Conservation (phyloP, 768 basidiomycete genomes). For the Rhizopogon salebrosus region DNA sequence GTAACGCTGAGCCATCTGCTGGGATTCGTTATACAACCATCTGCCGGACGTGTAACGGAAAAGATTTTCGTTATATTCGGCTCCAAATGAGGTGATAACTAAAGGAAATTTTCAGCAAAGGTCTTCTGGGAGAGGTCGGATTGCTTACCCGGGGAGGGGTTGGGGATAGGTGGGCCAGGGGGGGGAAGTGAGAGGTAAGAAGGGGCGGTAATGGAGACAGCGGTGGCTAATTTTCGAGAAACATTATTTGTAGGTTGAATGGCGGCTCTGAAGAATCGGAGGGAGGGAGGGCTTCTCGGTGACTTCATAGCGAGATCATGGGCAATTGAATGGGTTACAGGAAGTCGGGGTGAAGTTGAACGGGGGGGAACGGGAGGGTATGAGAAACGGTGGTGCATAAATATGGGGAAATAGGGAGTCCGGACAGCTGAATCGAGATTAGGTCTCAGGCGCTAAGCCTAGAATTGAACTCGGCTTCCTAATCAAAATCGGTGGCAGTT, state of each 20-base stretch:
- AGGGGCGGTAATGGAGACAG: constrained; percentile 6
- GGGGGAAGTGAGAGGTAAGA: constrained; percentile 9
- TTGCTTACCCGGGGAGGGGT: neutral
- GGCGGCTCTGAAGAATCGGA: constrained; percentile 4
- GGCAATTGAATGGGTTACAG: neutral
- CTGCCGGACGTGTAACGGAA: constrained; percentile 14
- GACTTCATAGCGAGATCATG: constrained; percentile 8
- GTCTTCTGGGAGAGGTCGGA: no score
- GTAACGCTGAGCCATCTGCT: constrained; percentile 13
- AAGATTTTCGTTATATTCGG: constrained; percentile 4
- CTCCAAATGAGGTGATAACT: constrained; percentile 1
- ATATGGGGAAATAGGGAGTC: constrained; percentile 11
- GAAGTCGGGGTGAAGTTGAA: neutral
- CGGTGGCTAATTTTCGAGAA: constrained; percentile 6
- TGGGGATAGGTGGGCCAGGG: constrained; percentile 1
- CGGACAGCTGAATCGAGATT: neutral
- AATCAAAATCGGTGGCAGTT: no score
- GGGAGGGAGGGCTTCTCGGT: neutral
- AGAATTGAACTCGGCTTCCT: no score
- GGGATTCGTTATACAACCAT: constrained; percentile 25
- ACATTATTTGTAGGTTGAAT: neutral
- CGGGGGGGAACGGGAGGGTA: no score
- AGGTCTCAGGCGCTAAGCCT: constrained; percentile 1
- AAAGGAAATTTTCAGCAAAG: neutral
- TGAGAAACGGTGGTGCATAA: neutral